Conservation (phyloP, 169 alveolate genomes). For the Eimeria acervulina region DNA sequence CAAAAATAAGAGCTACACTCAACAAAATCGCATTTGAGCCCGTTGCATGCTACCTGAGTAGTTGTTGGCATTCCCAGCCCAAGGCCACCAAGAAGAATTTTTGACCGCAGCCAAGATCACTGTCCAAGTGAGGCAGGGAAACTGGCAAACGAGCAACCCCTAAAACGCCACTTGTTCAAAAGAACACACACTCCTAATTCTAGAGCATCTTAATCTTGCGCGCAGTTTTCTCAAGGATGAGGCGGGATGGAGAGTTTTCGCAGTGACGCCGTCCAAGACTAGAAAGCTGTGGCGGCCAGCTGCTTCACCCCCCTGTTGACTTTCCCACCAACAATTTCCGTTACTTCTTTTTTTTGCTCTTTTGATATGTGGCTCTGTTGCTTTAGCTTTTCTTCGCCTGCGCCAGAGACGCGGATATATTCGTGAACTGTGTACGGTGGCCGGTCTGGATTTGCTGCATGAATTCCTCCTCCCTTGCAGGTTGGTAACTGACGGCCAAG, state of each 20-base stretch:
- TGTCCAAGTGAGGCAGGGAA: neutral
- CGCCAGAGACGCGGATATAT: neutral
- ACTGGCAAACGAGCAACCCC: neutral
- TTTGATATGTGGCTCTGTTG: neutral
- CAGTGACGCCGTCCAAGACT: neutral
- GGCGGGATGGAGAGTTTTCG: neutral
- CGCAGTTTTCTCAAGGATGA: neutral
- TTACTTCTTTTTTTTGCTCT: neutral
- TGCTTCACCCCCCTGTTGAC: neutral
- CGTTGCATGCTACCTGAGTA: neutral
- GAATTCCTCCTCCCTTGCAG: neutral
- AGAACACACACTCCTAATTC: neutral
- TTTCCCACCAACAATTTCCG: neutral
- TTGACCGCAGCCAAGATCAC: neutral
- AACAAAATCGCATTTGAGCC: neutral
- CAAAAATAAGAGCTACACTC: neutral
- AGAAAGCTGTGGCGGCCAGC: neutral
- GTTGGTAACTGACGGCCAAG: neutral
- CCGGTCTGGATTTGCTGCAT: neutral
- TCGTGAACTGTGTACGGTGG: neutral
- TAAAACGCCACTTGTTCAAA: neutral
- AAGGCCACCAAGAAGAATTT: neutral
- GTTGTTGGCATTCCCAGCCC: slow-evolving; percentile 23
- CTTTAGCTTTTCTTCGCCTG: neutral
- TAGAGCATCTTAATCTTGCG: neutral